phyloP scores from a whole-genome alignment of 495 filamentous ascomycete genomes.

The Articulospora tetracladia region DNA sequence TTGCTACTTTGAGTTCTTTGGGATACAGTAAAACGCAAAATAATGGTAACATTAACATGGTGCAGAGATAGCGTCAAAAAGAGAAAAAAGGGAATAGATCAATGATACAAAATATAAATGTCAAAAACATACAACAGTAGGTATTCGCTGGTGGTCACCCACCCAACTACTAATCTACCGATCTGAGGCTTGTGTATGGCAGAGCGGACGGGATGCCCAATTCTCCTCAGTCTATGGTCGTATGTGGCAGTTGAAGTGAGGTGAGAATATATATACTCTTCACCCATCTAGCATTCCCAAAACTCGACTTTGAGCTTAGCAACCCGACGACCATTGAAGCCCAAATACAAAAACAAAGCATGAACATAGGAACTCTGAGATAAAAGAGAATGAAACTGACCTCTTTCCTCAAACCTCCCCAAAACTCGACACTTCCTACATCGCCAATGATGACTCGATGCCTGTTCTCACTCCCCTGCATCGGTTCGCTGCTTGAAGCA shows the following conservation, averaged over 20 bases:
- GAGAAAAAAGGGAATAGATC: not conserved
- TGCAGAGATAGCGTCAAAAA: no score
- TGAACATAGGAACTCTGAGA: not conserved
- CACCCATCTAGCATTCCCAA: not conserved
- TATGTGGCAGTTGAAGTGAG: not conserved
- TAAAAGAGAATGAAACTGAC: slow-evolving; percentile 1
- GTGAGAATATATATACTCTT: not conserved
- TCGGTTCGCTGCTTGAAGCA: slow-evolving; percentile 9
- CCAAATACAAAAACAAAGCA: not conserved
- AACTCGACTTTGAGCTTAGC: not conserved
- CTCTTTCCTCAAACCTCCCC: slow-evolving; percentile 35
- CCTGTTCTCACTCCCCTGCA: slow-evolving; percentile 6
- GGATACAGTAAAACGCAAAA: no score
- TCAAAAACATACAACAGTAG: slow-evolving; percentile 8
- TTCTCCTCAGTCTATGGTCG: slow-evolving; percentile 9
- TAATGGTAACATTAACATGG: not conserved
- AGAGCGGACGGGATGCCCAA: slow-evolving; percentile 7
- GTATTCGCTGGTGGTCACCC: slow-evolving; percentile 10
- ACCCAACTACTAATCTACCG: slow-evolving; percentile 10
- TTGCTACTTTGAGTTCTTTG: no score
- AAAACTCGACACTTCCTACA: slow-evolving; percentile 39
- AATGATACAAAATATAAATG: not conserved
- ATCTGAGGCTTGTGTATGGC: slow-evolving; percentile 6
- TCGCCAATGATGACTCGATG: slow-evolving; percentile 41
- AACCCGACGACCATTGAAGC: not conserved